Evolutionary conservation across 164 flowering plant species (phyloP).

Genomic region (Vitis rotundifolia): DNA sequence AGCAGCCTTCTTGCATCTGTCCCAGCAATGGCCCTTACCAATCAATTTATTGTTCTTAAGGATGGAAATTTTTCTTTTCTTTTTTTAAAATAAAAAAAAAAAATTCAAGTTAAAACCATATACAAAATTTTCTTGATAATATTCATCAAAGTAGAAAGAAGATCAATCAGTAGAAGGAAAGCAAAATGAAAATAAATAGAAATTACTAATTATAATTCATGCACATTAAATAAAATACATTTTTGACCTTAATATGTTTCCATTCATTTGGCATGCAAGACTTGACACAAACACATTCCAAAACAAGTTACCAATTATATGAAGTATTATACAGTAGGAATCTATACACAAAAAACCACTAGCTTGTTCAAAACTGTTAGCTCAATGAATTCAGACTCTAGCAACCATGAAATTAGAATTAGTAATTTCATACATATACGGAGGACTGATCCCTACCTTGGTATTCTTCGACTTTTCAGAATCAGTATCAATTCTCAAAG

Average conservation of each 20-base stretch:
- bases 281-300: no score
- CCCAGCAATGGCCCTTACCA: not conserved
- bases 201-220: no score
- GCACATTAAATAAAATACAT: no score
- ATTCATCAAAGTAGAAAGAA: not conserved
- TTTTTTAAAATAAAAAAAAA: no score
- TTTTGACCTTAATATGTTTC: no score
- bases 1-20: not conserved
- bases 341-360: no score
- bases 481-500: conserved; percentile 30
- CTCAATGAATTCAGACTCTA: no score
- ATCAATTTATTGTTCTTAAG: not conserved
- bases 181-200: not conserved
- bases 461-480: conserved; percentile 40
- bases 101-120: no score
- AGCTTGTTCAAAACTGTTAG: not conserved
- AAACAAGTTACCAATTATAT: no score
- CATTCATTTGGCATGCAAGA: no score
- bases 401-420: not conserved
- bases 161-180: not conserved
- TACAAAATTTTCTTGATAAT: no score
- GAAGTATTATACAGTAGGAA: no score
- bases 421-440: not conserved
- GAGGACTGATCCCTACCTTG: conserved; percentile 53
- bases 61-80: not conserved